Conservation (phyloP, 805 yeast genomes). For the Hagleromyces aurorensis region DNA sequence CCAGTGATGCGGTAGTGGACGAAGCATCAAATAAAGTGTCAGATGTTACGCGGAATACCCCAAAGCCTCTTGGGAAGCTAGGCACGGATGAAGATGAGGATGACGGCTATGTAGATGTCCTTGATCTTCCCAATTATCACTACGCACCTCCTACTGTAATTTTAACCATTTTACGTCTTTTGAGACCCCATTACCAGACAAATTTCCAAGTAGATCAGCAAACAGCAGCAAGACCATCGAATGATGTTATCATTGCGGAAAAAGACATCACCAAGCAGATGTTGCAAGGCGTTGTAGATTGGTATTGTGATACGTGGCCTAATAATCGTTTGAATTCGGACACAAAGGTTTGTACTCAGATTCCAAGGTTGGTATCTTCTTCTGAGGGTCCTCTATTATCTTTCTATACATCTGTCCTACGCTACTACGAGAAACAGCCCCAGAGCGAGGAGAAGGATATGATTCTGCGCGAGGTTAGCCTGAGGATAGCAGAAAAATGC, state of each 20-base stretch:
- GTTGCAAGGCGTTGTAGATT: slow-evolving; percentile 30
- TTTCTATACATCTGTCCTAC: slow-evolving; percentile 38
- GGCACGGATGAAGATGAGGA: slow-evolving; percentile 13
- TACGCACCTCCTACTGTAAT: slow-evolving; percentile 43
- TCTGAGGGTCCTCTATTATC: slow-evolving; percentile 40
- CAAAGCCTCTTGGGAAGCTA: not conserved
- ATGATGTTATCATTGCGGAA: slow-evolving; percentile 25
- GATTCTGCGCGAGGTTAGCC: slow-evolving; percentile 50
- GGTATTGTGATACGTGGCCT: slow-evolving; percentile 38
- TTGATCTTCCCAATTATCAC: slow-evolving; percentile 49
- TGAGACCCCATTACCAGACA: slow-evolving; percentile 42
- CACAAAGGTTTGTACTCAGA: slow-evolving; percentile 26
- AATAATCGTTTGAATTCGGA: slow-evolving; percentile 20
- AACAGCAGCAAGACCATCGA: slow-evolving; percentile 3
- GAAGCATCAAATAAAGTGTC: not conserved
- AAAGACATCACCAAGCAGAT: slow-evolving; percentile 29
- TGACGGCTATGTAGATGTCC: slow-evolving; percentile 37
- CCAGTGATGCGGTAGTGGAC: slow-evolving; percentile 10
- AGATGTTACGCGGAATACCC: not conserved
- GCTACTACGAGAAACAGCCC: slow-evolving; percentile 8
- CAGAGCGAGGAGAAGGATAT: slow-evolving; percentile 35
- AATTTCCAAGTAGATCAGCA: slow-evolving; percentile 39
- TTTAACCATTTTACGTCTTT: slow-evolving; percentile 37
- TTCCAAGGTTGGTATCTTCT: slow-evolving; percentile 34
- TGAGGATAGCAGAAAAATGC: slow-evolving; percentile 68